Evolutionary conservation across 768 basidiomycete genomes (phyloP).

Genomic region (Lentinus tigrinus): DNA sequence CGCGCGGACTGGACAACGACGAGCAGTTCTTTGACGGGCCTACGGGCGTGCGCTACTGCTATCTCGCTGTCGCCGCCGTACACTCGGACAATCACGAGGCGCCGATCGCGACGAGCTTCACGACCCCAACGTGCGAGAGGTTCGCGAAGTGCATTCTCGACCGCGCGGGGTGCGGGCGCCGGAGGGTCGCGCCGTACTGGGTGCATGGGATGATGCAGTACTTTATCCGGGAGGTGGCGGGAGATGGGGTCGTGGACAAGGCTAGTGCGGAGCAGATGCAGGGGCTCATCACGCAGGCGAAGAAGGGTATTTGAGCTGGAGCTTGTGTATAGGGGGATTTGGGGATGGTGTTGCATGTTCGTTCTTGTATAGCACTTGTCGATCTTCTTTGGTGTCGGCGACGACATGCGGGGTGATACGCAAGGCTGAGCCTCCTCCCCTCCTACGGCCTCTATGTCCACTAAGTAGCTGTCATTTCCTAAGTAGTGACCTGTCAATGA

Average conservation of each 20-base stretch:
- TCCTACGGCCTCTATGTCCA: too few species aligned
- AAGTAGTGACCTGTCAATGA: too few species aligned
- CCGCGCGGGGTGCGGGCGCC: slow-evolving; percentile 22
- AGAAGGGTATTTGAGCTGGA: background rate
- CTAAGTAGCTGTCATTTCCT: too few species aligned
- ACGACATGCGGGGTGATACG: too few species aligned
- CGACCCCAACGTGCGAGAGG: slow-evolving; percentile 15
- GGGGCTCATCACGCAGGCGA: slow-evolving; percentile 2
- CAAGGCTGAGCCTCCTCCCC: too few species aligned
- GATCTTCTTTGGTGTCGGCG: too few species aligned
- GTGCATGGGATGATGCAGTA: slow-evolving; percentile 20
- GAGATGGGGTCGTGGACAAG: slow-evolving; percentile 11
- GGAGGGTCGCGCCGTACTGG: slow-evolving; percentile 19
- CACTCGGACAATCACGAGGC: slow-evolving; percentile 8
- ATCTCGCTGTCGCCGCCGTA: slow-evolving; percentile 25
- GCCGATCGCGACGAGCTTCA: slow-evolving; percentile 3
- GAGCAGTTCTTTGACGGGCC: slow-evolving; percentile 19
- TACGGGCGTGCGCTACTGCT: slow-evolving; percentile 23
- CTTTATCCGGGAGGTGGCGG: background rate
- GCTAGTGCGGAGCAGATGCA: slow-evolving; percentile 12
- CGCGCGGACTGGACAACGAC: slow-evolving; percentile 23
- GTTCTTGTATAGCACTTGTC: too few species aligned
- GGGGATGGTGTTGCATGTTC: too few species aligned
- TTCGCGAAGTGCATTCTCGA: slow-evolving; percentile 23
- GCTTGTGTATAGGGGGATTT: too few species aligned